phyloP scores from a whole-genome alignment of 805 yeast genomes.

The Scheffersomyces stipitis region DNA sequence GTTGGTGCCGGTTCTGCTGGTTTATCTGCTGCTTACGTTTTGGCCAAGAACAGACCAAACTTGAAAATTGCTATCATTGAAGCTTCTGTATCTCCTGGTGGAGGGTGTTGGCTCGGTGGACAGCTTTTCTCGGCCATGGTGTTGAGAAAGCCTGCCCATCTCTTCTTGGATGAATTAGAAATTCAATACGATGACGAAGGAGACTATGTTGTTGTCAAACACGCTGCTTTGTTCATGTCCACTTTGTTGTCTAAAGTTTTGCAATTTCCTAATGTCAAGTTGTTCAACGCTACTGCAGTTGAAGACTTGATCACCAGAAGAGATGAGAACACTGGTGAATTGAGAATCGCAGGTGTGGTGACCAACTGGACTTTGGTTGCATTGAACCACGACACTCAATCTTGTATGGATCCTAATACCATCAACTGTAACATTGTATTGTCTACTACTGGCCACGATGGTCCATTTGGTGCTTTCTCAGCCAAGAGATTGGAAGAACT shows the following conservation, averaged over 20 bases:
- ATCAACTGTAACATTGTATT: constrained; percentile 64
- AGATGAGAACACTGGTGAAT: constrained; percentile 52
- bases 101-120: constrained; percentile 80
- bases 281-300: constrained; percentile 78
- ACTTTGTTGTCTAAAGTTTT: constrained; percentile 69
- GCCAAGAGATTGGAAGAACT: constrained; percentile 57
- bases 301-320: constrained; percentile 77
- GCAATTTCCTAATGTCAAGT: constrained; percentile 69
- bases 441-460: constrained; percentile 80
- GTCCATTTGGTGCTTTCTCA: constrained; percentile 79
- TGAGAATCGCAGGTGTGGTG: constrained; percentile 75
- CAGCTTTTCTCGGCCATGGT: constrained; percentile 78
- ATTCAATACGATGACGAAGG: constrained; percentile 77
- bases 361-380: constrained; percentile 82
- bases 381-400: constrained; percentile 71
- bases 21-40: constrained; percentile 69
- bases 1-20: constrained; percentile 83
- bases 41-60: constrained; percentile 74
- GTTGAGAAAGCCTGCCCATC: constrained; percentile 75
- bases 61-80: constrained; percentile 72
- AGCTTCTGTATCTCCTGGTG: constrained; percentile 75
- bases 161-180: constrained; percentile 61
- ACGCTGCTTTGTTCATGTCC: constrained; percentile 75
- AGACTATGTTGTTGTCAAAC: constrained; percentile 76
- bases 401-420: constrained; percentile 83